These are phyloP conservation scores for Apiotrichum montevideense DNA, from an alignment of 1,284 basidiomycete species.

Conservation along the genomic window DNA sequence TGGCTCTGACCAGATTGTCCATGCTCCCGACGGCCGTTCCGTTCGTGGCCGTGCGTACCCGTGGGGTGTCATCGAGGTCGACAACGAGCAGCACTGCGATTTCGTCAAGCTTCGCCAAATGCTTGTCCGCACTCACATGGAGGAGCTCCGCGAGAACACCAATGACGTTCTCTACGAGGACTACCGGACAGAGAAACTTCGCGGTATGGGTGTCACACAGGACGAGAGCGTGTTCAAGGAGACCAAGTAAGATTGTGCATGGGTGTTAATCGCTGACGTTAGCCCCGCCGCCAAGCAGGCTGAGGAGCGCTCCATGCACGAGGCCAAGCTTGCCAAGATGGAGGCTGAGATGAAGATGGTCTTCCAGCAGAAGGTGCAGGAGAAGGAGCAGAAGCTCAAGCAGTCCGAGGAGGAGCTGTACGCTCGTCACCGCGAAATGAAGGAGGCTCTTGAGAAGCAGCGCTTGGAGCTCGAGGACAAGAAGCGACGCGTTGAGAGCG, in stretches of 20 bases:
- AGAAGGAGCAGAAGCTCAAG: slow-evolving; percentile 96
- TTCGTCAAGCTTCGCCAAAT: slow-evolving; percentile 98
- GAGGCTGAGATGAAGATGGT: slow-evolving; percentile 99
- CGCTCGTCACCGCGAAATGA: slow-evolving; percentile 96
- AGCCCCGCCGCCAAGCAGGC: slow-evolving; percentile 91
- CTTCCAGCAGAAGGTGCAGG: slow-evolving; percentile 98
- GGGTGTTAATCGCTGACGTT: slow-evolving; percentile 2
- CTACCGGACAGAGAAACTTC: slow-evolving; percentile 88
- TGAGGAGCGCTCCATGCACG: slow-evolving; percentile 87
- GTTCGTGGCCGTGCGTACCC: slow-evolving; percentile 90
- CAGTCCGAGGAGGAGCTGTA: slow-evolving; percentile 97
- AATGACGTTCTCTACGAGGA: slow-evolving; percentile 91
- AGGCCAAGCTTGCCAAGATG: slow-evolving; percentile 96
- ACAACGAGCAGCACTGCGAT: slow-evolving; percentile 96
- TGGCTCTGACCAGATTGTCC: slow-evolving; percentile 76
- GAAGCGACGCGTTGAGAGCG: slow-evolving; percentile 92
- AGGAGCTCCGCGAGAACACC: slow-evolving; percentile 91
- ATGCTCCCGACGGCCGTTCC: slow-evolving; percentile 74
- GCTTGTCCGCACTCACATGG: slow-evolving; percentile 97
- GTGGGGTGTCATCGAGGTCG: slow-evolving; percentile 96
- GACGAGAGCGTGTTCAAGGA: slow-evolving; percentile 96
- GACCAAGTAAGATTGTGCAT: slow-evolving; percentile 70
- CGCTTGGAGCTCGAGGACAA: slow-evolving; percentile 92
- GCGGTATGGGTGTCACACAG: slow-evolving; percentile 92
- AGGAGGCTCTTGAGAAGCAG: slow-evolving; percentile 96